Evolutionary conservation across 345 rosid genomes (phyloP), one percentile per base, ranked within the genome.

Genomic region (Limnanthes douglasii): DNA sequence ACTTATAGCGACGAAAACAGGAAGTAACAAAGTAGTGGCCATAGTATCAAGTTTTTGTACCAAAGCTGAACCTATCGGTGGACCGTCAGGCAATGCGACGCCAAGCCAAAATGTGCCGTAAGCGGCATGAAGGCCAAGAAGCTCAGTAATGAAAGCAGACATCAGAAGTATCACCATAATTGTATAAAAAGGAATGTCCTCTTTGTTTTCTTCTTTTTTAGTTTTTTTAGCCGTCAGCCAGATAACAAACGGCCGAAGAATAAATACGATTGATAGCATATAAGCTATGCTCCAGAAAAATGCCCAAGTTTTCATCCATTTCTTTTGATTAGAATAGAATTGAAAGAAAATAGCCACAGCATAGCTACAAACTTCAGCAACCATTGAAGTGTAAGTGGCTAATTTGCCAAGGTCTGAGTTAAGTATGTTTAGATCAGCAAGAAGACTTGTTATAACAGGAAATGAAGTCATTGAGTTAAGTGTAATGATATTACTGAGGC

Each of bases 31-130:
- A 25, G 35, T 37, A 3, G 62, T 43, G 11, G 62, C 51, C 34
- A 57, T 19, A 31, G 34, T 49, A 10, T 57, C 62, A 14, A 57
- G 56, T 26, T 57, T 57, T 22, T 11, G 39, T 16, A 54, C 32
- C 2, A 56, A 54, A 31, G 43, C 62, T 1, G 62, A 41, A 21
- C 62, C 51, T 17, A 56, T 31, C 31, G 62, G 56, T 0, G 62
- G 62, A n/a, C 62, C 62, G 2, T 56, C 62, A 15, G 56, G 61
- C n/a, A 50, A 45, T 2, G 56, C 50, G 25, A 56, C 50, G 4
- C 62, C 62, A 5, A 56, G 25, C 51, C 62, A 56, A 32, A 56
- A 56, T 10, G 62, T 56, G 43, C 51, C 61, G 38, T 48, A 56
- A 13, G 56, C 61, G 7, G 61, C 61, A 10, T 49, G 54, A 4